Evolutionary conservation across 2,329 filamentous ascomycete genomes (phyloP), one percentile per base, ranked within the genome.

Genomic region (Thielaviopsis euricoi): DNA sequence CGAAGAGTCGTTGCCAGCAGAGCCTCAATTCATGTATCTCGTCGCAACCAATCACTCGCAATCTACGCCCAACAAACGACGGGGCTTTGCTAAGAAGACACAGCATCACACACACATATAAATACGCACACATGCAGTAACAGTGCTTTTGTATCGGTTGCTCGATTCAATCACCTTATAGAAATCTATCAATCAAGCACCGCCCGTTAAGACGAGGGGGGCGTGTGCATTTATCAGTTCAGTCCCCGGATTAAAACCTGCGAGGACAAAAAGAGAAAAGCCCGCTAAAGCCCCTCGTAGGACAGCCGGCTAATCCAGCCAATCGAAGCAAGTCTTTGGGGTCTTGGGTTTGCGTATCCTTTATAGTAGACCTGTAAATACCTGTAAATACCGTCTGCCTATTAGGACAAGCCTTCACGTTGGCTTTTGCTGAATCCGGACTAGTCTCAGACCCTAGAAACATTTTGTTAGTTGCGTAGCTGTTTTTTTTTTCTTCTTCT

Each of bases 101-200:
- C n/a, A n/a, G n/a, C n/a, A n/a, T n/a, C n/a, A n/a, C n/a, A n/a
- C n/a, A n/a, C n/a, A n/a, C n/a, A n/a, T n/a, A n/a, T n/a, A n/a
- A n/a, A n/a, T n/a, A n/a, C n/a, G n/a, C n/a, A n/a, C n/a, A n/a
- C n/a, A n/a, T n/a, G n/a, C n/a, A n/a, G n/a, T n/a, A n/a, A n/a
- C n/a, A n/a, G n/a, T n/a, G n/a, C n/a, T n/a, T n/a, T n/a, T n/a
- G n/a, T n/a, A n/a, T n/a, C n/a, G n/a, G 54, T 58, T 58, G 56
- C 51, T 58, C 40, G 52, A 58, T 54, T 54, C 56, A 25, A 58
- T 58, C 40, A 58, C 56, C 56, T 54, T 40, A 58, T 58, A 7
- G 53, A 58, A 58, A 53, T 50, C 46, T 17, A 40, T 40, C 33
- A 40, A 40, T 40, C 33, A 13, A 10, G 3, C 33, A 17, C 13